Percentiles rank a stretch among this genome's conserved stretches.
These are phyloP conservation scores for Pythium dissimile DNA, from an alignment of 352 stramenopile species.

Conservation along the genomic window DNA sequence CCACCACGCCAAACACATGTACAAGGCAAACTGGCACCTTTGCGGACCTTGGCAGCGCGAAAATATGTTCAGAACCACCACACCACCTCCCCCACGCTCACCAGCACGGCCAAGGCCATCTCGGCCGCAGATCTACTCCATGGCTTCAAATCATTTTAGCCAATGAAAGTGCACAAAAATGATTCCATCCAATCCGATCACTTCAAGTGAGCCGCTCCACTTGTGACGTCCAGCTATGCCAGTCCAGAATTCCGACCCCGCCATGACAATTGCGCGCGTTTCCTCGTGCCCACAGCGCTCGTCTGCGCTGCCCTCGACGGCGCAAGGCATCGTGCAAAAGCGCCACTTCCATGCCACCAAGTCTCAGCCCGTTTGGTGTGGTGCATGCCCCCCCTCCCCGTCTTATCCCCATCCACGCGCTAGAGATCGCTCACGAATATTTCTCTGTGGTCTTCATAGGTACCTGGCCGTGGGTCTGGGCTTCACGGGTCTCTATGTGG, in stretches of 20 bases:
- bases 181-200: not conserved
- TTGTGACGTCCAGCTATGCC: no score
- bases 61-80: slow-evolving; percentile 9
- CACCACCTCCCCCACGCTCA: slow-evolving; percentile 30
- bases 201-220: not conserved
- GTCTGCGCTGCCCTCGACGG: not conserved
- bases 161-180: not conserved
- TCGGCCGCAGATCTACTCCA: slow-evolving; percentile 36
- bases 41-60: not conserved
- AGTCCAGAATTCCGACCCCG: not conserved
- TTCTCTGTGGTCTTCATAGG: not conserved
- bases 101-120: slow-evolving; percentile 40
- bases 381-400: no score
- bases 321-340: not conserved
- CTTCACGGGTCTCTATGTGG: slow-evolving; percentile 46
- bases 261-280: slow-evolving; percentile 10
- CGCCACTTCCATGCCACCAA: slow-evolving; percentile 55
- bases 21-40: slow-evolving; percentile 1
- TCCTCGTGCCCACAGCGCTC: not conserved
- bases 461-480: slow-evolving; percentile 35
- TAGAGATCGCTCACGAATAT: no score
- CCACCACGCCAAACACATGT: not conserved
- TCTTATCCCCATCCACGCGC: no score
- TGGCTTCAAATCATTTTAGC: slow-evolving; percentile 4
- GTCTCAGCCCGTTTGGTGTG: slow-evolving; percentile 44